Conservation (phyloP, 164 flowering plant genomes). For the Aristolochia fimbriata region DNA sequence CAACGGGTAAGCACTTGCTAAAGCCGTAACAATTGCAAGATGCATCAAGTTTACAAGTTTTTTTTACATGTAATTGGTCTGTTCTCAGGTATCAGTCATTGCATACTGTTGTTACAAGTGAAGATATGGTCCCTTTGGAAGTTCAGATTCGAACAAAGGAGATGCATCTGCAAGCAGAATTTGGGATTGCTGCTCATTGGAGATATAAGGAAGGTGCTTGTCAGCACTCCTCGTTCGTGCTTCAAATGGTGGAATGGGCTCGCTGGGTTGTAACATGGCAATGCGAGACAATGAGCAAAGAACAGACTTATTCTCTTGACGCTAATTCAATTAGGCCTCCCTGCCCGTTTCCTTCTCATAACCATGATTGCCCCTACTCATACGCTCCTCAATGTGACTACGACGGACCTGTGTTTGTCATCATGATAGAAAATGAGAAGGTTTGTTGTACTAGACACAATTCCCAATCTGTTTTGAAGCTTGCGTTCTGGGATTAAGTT, state of each 20-base stretch:
- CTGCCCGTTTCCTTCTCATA: conserved; percentile 77
- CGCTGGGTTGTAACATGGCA: conserved; percentile 89
- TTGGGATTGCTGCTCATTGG: conserved; percentile 99
- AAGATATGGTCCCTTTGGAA: conserved; percentile 72
- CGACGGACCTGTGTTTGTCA: conserved; percentile 74
- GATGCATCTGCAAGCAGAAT: conserved; percentile 94
- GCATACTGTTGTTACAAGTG: conserved; percentile 83
- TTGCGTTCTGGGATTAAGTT: not conserved
- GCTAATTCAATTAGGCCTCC: conserved; percentile 47
- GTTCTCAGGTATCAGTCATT: conserved; percentile 72
- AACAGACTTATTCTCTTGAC: conserved; percentile 27
- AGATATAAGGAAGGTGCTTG: conserved; percentile 90
- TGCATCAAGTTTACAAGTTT: too few relatives aligned
- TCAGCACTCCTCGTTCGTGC: conserved; percentile 60
- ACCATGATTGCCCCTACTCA: conserved; percentile 63
- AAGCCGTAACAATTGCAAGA: not conserved
- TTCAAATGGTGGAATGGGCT: conserved; percentile 99
- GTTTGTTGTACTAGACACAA: conserved; percentile 18
- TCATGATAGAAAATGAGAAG: conserved; percentile 88
- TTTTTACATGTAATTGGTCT: too few relatives aligned
- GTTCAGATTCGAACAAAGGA: conserved; percentile 91
- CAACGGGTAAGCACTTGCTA: conserved; percentile 59
- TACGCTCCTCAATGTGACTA: conserved; percentile 39
- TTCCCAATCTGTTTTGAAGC: not conserved
- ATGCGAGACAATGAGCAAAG: conserved; percentile 65